Evolutionary conservation across 148 eudicot genomes (phyloP).

Genomic region (Pouteria glomerata): DNA sequence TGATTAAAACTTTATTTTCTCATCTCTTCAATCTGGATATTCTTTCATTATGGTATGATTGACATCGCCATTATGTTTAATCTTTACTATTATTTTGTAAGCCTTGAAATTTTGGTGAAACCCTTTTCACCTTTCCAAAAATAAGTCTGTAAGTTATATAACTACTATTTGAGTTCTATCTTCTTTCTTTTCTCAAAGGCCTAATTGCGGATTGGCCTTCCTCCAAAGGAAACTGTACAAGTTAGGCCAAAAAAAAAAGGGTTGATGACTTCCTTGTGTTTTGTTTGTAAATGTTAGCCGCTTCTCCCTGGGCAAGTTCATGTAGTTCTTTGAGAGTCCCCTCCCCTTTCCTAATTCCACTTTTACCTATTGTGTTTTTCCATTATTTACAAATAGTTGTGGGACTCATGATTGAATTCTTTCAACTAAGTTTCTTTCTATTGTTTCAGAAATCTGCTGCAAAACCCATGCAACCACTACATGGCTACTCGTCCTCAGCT

Average conservation of each 20-base stretch:
- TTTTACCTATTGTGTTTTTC: neutral
- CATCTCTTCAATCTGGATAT: neutral
- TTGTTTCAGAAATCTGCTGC: conserved; percentile 66
- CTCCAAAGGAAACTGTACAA: no score
- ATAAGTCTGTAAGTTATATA: no score
- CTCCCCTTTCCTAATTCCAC: neutral
- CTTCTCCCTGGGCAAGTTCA: neutral
- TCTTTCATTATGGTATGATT: neutral
- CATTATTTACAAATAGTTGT: neutral
- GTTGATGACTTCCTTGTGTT: no score
- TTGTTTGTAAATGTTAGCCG: no score
- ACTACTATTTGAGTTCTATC: no score
- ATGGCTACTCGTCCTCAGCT: conserved; percentile 53
- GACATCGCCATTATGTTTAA: neutral
- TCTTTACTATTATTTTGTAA: no score
- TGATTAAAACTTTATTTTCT: neutral
- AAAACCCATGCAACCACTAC: conserved; percentile 65
- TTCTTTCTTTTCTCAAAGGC: no score
- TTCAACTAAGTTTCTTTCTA: neutral
- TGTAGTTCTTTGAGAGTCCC: neutral
- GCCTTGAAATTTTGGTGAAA: no score
- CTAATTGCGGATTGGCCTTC: no score
- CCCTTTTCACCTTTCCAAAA: no score
- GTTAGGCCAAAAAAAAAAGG: no score
- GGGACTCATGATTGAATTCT: neutral